Percentiles rank a stretch among this genome's conserved stretches.
These are phyloP conservation scores for Pichia membranifaciens DNA, from an alignment of 805 yeast species.

Conservation along the genomic window DNA sequence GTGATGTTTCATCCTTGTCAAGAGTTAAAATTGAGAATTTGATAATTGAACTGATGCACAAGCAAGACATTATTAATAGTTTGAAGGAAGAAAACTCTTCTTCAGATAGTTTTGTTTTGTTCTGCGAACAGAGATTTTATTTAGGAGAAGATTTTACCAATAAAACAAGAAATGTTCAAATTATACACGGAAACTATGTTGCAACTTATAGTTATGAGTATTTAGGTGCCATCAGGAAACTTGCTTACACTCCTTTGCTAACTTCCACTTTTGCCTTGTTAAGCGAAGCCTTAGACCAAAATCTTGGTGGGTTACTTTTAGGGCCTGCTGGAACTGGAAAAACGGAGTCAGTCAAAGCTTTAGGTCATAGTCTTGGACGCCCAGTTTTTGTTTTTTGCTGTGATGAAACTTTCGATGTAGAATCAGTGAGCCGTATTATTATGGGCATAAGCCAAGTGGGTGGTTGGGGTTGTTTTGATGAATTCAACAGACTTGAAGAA, in stretches of 20 bases:
- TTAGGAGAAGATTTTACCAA: conserved; percentile 26
- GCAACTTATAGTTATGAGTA: conserved; percentile 77
- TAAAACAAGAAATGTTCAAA: conserved; percentile 25
- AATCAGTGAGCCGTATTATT: conserved; percentile 69
- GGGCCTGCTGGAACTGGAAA: conserved; percentile 99
- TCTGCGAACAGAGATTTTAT: conserved; percentile 46
- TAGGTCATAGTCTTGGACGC: conserved; percentile 73
- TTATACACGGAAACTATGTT: conserved; percentile 47
- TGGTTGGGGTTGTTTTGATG: conserved; percentile 96
- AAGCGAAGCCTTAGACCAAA: conserved; percentile 67
- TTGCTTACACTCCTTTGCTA: conserved; percentile 73
- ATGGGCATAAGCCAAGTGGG: conserved; percentile 78
- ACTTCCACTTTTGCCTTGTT: conserved; percentile 59
- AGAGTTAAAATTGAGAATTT: conserved; percentile 50
- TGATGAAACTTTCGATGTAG: conserved; percentile 82
- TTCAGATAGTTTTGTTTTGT: conserved; percentile 38
- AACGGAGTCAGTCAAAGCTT: conserved; percentile 82
- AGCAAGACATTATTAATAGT: conserved; percentile 33
- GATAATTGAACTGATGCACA: conserved; percentile 65
- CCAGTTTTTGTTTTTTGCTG: conserved; percentile 85
- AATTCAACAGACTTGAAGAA: conserved; percentile 74
- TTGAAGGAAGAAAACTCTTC: background rate
- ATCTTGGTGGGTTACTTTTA: conserved; percentile 81
- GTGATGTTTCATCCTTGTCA: conserved; percentile 23
- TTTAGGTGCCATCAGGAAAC: conserved; percentile 63